These are phyloP conservation scores for Stachybotrys echinatus DNA, from an alignment of 2,329 filamentous ascomycete species.

Conservation along the genomic window DNA sequence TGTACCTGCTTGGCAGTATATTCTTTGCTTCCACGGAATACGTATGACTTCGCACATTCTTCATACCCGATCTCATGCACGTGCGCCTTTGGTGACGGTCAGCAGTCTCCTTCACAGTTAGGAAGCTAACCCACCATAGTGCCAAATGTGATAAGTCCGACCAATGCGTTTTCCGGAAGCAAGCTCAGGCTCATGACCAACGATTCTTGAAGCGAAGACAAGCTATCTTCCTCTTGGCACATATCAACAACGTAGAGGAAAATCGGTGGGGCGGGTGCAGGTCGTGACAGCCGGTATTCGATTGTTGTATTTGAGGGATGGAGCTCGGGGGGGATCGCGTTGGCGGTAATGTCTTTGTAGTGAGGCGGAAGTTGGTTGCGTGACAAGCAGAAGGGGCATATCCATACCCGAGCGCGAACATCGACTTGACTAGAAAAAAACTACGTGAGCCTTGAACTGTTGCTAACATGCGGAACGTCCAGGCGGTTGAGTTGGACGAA, in stretches of 20 bases:
- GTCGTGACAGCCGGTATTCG: constrained; percentile 75
- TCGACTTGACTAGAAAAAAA: constrained; percentile 63
- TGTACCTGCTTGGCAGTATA: constrained; percentile 99
- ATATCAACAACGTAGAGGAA: constrained; percentile 86
- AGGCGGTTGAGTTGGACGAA: constrained; percentile 34
- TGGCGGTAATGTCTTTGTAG: constrained; percentile 85
- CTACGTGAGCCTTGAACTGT: constrained; percentile 13
- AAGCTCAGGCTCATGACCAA: constrained; percentile 81
- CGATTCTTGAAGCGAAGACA: constrained; percentile 78
- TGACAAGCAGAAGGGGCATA: constrained; percentile 82
- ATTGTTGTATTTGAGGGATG: constrained; percentile 84
- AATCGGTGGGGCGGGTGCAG: constrained; percentile 80
- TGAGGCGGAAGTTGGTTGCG: constrained; percentile 77
- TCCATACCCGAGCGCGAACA: constrained; percentile 78
- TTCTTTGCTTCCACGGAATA: constrained; percentile 96
- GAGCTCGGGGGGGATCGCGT: constrained; percentile 77
- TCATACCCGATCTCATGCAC: constrained; percentile 97
- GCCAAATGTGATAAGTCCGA: constrained; percentile 81
- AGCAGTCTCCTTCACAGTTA: neutral
- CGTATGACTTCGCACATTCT: constrained; percentile 97
- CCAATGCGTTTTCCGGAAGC: constrained; percentile 74
- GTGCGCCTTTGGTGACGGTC: constrained; percentile 60
- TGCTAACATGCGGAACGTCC: neutral
- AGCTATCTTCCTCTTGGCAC: constrained; percentile 82
- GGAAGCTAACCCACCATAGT: constrained; percentile 66